Conservation (phyloP, 345 rosid species). For the Chamaenerion angustifolium region DNA sequence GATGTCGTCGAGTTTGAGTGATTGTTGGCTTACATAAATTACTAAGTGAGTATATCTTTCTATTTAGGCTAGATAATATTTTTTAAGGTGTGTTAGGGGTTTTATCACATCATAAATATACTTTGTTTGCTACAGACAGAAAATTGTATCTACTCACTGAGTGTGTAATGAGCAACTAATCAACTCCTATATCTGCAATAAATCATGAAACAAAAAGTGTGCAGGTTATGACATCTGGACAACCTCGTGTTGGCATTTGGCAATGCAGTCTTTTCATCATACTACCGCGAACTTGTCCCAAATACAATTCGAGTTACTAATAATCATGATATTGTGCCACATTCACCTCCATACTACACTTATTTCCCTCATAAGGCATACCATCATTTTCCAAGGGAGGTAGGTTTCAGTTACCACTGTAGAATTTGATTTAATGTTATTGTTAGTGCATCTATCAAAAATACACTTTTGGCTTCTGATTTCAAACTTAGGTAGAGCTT, state of each 20-base stretch:
- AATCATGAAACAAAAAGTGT: conserved; percentile 49
- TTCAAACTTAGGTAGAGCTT: too few species aligned
- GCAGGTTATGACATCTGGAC: conserved; percentile 81
- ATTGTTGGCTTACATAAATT: too few species aligned
- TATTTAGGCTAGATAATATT: too few species aligned
- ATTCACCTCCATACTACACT: conserved; percentile 64
- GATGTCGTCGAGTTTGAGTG: too few species aligned
- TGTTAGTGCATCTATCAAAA: too few species aligned
- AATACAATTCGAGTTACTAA: conserved; percentile 51
- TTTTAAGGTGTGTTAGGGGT: too few species aligned
- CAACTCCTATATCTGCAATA: conserved; percentile 24
- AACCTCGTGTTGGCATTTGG: conserved; percentile 87
- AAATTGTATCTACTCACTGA: too few species aligned
- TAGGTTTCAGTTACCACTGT: conserved; percentile 9
- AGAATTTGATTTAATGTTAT: neutral
- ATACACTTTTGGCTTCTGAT: too few species aligned
- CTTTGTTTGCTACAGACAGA: too few species aligned
- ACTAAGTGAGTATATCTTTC: too few species aligned
- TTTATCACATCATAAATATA: too few species aligned
- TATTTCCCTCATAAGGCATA: conserved; percentile 68
- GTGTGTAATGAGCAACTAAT: too few species aligned
- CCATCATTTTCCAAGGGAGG: conserved; percentile 94
- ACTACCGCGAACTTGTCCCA: conserved; percentile 45
- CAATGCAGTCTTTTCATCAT: conserved; percentile 69
- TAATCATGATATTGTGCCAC: conserved; percentile 75